phyloP scores from a whole-genome alignment of 1,139 yeast genomes.

The Suhomyces ambrosiae region DNA sequence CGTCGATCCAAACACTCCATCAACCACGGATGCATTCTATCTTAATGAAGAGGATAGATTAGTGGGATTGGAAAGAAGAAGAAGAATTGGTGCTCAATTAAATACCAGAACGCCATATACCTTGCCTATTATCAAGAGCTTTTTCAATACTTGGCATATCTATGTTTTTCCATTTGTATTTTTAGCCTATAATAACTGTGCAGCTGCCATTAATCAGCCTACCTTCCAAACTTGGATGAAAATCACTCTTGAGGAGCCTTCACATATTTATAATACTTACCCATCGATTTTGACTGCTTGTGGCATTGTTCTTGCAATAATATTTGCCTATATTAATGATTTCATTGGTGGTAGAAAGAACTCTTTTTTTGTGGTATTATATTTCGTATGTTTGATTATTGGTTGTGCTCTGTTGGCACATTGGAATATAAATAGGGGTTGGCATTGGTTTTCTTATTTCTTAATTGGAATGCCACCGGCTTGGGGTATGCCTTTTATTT shows the following conservation, averaged over 20 bases:
- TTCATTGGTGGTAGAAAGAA: constrained; percentile 45
- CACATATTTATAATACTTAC: constrained; percentile 46
- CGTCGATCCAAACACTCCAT: background rate
- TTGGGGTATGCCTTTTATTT: constrained; percentile 27
- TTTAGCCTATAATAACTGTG: background rate
- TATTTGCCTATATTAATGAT: constrained; percentile 45
- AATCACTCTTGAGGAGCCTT: constrained; percentile 34
- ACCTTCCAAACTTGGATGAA: constrained; percentile 59
- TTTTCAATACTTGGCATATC: background rate
- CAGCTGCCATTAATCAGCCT: constrained; percentile 43
- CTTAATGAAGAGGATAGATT: background rate
- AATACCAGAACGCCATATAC: background rate
- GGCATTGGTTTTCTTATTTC: constrained; percentile 53
- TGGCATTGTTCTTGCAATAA: constrained; percentile 43
- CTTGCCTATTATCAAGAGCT: background rate
- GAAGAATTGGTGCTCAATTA: background rate
- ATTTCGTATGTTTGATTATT: constrained; percentile 37
- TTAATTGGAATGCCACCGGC: constrained; percentile 51
- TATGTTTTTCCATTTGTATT: background rate
- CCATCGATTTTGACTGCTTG: constrained; percentile 49
- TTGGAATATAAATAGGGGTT: constrained; percentile 50
- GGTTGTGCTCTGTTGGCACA: constrained; percentile 46
- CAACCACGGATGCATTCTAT: background rate
- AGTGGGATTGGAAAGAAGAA: background rate
- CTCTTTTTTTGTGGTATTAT: constrained; percentile 35